Evolutionary conservation across 2,329 filamentous ascomycete genomes (phyloP), one percentile per base, ranked within the genome.

Genomic region (Colletotrichum tamarilloi): DNA sequence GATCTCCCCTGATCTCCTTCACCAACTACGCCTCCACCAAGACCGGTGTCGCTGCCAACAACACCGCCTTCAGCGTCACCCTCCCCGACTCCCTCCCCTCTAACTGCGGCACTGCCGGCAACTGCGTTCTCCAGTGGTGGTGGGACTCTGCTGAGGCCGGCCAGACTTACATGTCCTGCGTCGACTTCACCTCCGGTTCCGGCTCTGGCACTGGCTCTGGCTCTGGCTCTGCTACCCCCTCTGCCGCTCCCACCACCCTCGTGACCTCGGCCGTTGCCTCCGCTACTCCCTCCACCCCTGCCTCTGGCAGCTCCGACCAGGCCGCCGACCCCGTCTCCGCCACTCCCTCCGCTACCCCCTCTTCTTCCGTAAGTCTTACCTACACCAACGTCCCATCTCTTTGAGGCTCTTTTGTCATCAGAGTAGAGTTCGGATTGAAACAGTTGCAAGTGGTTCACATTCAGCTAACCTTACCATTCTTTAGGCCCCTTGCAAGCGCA

Each of bases 111-210:
- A 84, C 80, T 22, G 84, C 85, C 24, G 89, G 89, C 52, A 81
- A 83, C 74, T 85, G 84, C 65, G 79, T 88, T 5, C 84, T 92
- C 59, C 90, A 92, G 81, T 91, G 90, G 89, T 91, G 84, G 81
- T 92, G 90, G 90, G 84, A 90, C 75, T 89, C 89, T 2, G 78
- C 80, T n/a, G 83, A 82, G 73, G 86, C 89, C 75, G 77, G 87
- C 72, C 91, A 92, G 85, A 91, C 90, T 24, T 92, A 92, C 79
- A 87, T 91, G 83, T 86, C 86, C 63, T 92, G 90, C 80, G 83
- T 92, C 65, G 91, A 92, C 78, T 92, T 92, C 72, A 78, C 76
- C 57, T 66, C 67, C 63, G 55, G 70, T 16, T 67, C 68, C 14
- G 60, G 68, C 55, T 68, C 69, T 46, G 68, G 55, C 35, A 55